phyloP scores from a whole-genome alignment of 345 rosid genomes.

The Rhodamnia rubescens region DNA sequence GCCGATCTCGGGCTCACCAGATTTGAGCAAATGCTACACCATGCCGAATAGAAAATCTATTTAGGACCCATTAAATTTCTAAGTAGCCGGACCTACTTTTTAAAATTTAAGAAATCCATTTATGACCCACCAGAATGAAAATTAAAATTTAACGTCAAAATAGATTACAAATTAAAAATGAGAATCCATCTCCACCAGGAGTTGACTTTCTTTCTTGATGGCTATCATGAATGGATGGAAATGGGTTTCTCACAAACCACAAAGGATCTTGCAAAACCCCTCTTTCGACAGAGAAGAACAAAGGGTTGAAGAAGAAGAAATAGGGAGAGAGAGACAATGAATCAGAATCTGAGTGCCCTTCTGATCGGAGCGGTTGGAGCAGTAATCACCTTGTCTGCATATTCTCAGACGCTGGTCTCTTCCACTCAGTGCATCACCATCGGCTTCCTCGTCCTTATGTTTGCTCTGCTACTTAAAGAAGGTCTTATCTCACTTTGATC shows the following conservation, averaged over 20 bases:
- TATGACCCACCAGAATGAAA: too few species aligned
- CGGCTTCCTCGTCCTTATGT: conserved; percentile 60
- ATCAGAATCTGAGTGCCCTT: conserved; percentile 36
- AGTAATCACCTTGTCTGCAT: conserved; percentile 59
- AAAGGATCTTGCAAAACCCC: neutral
- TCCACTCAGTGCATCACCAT: conserved; percentile 44
- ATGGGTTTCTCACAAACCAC: neutral
- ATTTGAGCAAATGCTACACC: too few species aligned
- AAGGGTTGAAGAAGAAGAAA: neutral
- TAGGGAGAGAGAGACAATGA: conserved; percentile 10
- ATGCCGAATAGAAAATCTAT: too few species aligned
- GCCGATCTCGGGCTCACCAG: too few species aligned
- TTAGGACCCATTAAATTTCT: too few species aligned
- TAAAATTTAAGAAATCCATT: too few species aligned
- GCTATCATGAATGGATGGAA: neutral
- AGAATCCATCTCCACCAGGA: neutral
- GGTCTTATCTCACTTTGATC: conserved; percentile 50
- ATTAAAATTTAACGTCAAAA: neutral
- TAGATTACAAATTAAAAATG: neutral
- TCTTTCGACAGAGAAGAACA: neutral
- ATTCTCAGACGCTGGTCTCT: conserved; percentile 45
- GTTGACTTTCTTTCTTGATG: neutral
- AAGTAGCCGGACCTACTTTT: too few species aligned
- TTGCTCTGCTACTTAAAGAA: conserved; percentile 67
- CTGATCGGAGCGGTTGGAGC: conserved; percentile 69